Evolutionary conservation across 495 filamentous ascomycete genomes (phyloP), one percentile per base, ranked within the genome.

Genomic region (Penicillium pulvis): DNA sequence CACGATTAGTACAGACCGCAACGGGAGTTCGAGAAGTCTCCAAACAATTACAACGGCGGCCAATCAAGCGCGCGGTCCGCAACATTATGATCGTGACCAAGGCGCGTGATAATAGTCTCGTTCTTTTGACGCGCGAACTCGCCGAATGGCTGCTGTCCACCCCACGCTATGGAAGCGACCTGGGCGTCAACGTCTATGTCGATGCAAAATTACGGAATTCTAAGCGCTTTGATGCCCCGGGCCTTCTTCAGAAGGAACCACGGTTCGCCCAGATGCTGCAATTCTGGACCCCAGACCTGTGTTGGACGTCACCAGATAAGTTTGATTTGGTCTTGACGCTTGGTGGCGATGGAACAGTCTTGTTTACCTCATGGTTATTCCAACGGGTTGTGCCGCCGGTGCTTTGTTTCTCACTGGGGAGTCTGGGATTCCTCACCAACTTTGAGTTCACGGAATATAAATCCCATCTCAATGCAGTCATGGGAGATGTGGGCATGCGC

Each of bases 21-120:
- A 93, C 91, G 1, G 89, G 91, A 20, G 95, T 98, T 10, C 84
- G 94, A 6, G 94, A 98, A 70, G 92, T 98, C 2, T 93, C 92
- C 2, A 91, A 92, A 71, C 94, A 97, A 73, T 79, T 98, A 49
- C 91, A 94, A 72, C 85, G 93, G 43, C 81, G 90, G 30, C 92
- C 92, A 14, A 90, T 97, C 74, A 91, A 88, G 70, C 85, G 91
- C 50, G 92, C 90, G 1, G 92, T 97, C 35, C 83, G 83, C 57
- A 96, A 87, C 70, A 84, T 98, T 56, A 96, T 98, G 91, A 92
- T 98, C 62, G 85, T 98, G 30, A 98, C 95, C 56, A 98, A 98
- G 73, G 92, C 95, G 24, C 83, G 91, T 46, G 95, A 98, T 71
- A 96, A 96, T 64, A 83, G 87, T 43, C 78, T 98, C 39, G 91